Evolutionary conservation across 345 rosid genomes (phyloP), one percentile per base, ranked within the genome.

Genomic region (Sonneratia caseolaris): DNA sequence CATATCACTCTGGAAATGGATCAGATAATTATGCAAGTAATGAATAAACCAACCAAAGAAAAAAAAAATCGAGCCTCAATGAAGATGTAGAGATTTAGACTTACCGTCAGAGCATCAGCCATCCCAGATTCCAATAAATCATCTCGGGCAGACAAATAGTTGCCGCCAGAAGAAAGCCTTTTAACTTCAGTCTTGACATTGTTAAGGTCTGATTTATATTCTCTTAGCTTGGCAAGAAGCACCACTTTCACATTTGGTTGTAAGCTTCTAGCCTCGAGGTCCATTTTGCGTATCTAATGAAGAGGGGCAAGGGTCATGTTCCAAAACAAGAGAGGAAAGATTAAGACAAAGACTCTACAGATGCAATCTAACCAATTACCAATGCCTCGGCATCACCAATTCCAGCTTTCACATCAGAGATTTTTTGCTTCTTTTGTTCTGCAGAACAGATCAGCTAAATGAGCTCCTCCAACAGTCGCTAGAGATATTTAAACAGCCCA

Each of bases 401-500:
- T 12, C 88, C 89, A 42, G 81, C 75, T 78, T 76, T 87, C 3
- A 92, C 80, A 38, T 92, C 98, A 69, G 95, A 81, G 27, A 90
- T 81, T 76, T 86, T 90, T 79, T 92, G 95, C 86, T 90, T 92
- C 85, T 81, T 90, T 81, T 81, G 88, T 79, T 92, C 96, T 90
- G 86, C 84, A 85, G 55, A 79, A 32, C 36, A 32, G 56, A 43
- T 68, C 15, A 40, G 21, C n/a, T 24, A 66, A 36, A 24, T 36
- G 42, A 66, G 68, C 43, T 36, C 68, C 42, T 21, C 14, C 19
- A 66, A 10, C 45, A 59, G 36, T 59, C 24, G 64, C 64, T 11
- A 59, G 64, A 22, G 7, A 53, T 18, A 53, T 53, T 53, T 53
- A 18, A 53, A 18, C 3, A 53, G 59, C 22, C 22, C n/a, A 18